These are phyloP conservation scores for Yamadazyma kitorensis DNA, from an alignment of 805 yeast genomes.

Conservation along the genomic window DNA sequence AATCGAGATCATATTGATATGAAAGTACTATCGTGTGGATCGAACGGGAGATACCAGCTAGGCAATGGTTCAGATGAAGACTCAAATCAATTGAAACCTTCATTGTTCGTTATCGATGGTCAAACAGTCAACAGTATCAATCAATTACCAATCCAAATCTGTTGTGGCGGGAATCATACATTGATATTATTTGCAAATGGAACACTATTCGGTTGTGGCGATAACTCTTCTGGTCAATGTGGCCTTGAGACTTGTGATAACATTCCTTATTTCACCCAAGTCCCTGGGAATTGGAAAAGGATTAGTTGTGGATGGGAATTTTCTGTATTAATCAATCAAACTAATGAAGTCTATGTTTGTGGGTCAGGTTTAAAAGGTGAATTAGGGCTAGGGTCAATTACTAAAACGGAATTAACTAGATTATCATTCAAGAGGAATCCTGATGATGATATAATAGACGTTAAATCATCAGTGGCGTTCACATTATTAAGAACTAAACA, in stretches of 20 bases:
- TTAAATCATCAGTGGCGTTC: slow-evolving; percentile 46
- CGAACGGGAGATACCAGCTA: slow-evolving; percentile 78
- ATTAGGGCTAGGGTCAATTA: slow-evolving; percentile 47
- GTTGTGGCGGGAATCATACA: slow-evolving; percentile 89
- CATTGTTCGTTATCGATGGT: slow-evolving; percentile 13
- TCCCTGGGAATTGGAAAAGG: slow-evolving; percentile 34
- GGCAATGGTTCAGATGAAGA: slow-evolving; percentile 59
- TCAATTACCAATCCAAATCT: slow-evolving; percentile 32
- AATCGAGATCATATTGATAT: slow-evolving; percentile 3
- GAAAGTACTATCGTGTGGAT: slow-evolving; percentile 62
- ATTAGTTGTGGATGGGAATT: slow-evolving; percentile 82
- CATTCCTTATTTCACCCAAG: slow-evolving; percentile 8
- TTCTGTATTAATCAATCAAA: slow-evolving; percentile 46
- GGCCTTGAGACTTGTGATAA: slow-evolving; percentile 20
- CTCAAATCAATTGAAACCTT: slow-evolving; percentile 17
- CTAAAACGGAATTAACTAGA: slow-evolving; percentile 9
- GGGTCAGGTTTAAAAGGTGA: slow-evolving; percentile 78
- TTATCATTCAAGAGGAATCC: slow-evolving; percentile 7
- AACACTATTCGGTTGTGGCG: slow-evolving; percentile 56
- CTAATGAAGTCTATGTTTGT: slow-evolving; percentile 43
- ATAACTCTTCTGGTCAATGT: slow-evolving; percentile 54
- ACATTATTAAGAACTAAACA: slow-evolving; percentile 35
- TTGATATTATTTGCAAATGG: slow-evolving; percentile 56
- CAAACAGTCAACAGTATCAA: slow-evolving; percentile 7
- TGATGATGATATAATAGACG: slow-evolving; percentile 4